phyloP scores from a whole-genome alignment of 768 basidiomycete genomes.

The Suillus clintonianus region DNA sequence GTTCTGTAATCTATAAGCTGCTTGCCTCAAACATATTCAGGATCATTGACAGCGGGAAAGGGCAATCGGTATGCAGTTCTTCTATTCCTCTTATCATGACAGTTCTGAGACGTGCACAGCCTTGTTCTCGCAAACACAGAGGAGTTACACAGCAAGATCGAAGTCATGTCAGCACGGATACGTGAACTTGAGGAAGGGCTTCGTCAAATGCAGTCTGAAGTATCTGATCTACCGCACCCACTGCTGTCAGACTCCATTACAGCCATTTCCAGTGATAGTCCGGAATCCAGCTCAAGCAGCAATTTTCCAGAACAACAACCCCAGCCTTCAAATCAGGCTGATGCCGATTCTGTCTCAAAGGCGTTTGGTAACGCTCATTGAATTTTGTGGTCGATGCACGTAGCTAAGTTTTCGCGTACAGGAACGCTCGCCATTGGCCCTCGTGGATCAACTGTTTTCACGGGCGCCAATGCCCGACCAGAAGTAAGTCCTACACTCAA shows the following conservation, averaged over 20 bases:
- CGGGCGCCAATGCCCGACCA: slow-evolving; percentile 66
- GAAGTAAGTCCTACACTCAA: slow-evolving; percentile 48
- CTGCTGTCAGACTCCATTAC: slow-evolving; percentile 35
- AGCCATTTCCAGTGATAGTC: slow-evolving; percentile 27
- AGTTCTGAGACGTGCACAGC: slow-evolving; percentile 26
- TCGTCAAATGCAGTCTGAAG: slow-evolving; percentile 45
- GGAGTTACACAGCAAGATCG: slow-evolving; percentile 69
- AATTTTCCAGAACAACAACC: slow-evolving; percentile 6
- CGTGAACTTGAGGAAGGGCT: slow-evolving; percentile 64
- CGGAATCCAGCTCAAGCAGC: slow-evolving; percentile 18
- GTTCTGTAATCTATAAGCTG: slow-evolving; percentile 9
- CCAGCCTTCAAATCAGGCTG: slow-evolving; percentile 18
- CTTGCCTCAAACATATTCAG: slow-evolving; percentile 27
- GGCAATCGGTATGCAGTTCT: slow-evolving; percentile 48
- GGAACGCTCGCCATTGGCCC: slow-evolving; percentile 61
- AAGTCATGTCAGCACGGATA: slow-evolving; percentile 53
- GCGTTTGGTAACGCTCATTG: slow-evolving; percentile 42
- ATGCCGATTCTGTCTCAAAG: slow-evolving; percentile 49
- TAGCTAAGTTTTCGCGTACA: slow-evolving; percentile 18
- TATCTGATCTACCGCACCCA: slow-evolving; percentile 53
- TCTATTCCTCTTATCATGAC: neutral
- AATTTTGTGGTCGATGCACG: neutral
- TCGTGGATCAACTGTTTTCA: slow-evolving; percentile 54
- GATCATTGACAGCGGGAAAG: slow-evolving; percentile 57
- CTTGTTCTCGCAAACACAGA: slow-evolving; percentile 68